Conservation (phyloP, 2,329 filamentous ascomycete species). For the Cucurbitaria berberidis region DNA sequence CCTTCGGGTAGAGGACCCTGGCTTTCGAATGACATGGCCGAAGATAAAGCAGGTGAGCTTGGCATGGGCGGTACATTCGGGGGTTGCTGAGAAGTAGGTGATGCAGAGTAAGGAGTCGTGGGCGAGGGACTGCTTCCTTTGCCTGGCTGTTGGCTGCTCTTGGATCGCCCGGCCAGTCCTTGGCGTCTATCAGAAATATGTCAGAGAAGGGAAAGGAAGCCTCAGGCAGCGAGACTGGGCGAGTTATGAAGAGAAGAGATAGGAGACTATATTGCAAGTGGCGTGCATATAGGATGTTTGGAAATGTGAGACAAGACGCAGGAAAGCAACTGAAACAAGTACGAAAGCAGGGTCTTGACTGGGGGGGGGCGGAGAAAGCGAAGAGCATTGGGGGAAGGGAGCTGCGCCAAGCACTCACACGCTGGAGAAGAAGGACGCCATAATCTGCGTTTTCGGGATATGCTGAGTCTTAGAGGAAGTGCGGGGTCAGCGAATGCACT, state of each 20-base stretch:
- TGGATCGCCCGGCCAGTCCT: conserved; percentile 52
- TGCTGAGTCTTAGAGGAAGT: conserved; percentile 11
- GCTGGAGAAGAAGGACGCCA: conserved; percentile 52
- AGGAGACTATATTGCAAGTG: conserved; percentile 7
- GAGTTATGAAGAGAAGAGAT: conserved; percentile 7
- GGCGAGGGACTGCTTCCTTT: conserved; percentile 48
- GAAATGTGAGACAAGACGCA: conserved; percentile 34
- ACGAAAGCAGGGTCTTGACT: conserved; percentile 30
- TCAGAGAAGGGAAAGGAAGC: conserved; percentile 27
- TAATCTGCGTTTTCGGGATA: conserved; percentile 23
- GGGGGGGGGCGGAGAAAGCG: conserved; percentile 17
- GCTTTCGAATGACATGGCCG: conserved; percentile 70
- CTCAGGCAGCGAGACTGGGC: conserved; percentile 6
- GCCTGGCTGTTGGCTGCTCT: conserved; percentile 44
- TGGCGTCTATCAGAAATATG: conserved; percentile 44
- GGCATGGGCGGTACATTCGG: conserved; percentile 45
- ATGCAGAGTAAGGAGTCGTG: conserved; percentile 43
- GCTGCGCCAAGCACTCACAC: conserved; percentile 50
- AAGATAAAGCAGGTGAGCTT: conserved; percentile 42
- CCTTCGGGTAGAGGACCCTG: conserved; percentile 52
- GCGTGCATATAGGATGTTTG: conserved; percentile 19
- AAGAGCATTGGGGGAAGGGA: conserved; percentile 37
- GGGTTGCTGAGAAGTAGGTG: conserved; percentile 43
- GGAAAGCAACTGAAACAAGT: conserved; percentile 36
- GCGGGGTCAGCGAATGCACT: conserved; percentile 13